Evolutionary conservation across 2,329 filamentous ascomycete species (phyloP), one percentile per base, ranked within the genome.

Genomic region (Microdochium trichocladiopsis): DNA sequence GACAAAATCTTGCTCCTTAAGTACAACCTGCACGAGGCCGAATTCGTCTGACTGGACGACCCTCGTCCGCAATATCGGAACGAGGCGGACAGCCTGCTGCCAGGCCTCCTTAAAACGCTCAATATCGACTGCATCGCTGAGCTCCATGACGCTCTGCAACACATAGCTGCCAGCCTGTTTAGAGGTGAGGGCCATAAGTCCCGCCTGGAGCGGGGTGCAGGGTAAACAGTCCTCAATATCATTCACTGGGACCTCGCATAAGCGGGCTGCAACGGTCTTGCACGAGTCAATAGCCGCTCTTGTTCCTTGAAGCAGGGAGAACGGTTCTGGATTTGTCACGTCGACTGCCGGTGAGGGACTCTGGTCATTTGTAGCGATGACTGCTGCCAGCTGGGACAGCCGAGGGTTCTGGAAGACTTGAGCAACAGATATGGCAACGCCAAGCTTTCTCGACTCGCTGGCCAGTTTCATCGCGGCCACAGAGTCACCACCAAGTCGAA

Each of bases 401-500:
- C 43, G 43, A 4, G 43, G 43, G 8, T 22, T 23, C 21, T 25
- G 21, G 43, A 47, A 47, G 5, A 47, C 23, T 11, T 23, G 43
- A 5, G 43, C 21, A 11, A 47, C 43, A 51, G 51, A 11, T 47
- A 28, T 5, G 52, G 54, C 33, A 43, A 55, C 6, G 33, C 50
- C 23, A 51, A 51, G 21, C 37, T 51, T 18, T 50, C 54, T 31
- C 50, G 50, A 25, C 54, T 52, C 45, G 52, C 43, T 48, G 11
- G 21, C 52, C 53, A 56, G 70, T 50, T 68, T 72, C 71, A 78
- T 79, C 1, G 74, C 73, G 2, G 65, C 52, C 3, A 77, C 66
- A 0, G 74, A 77, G 55, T 77, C 73, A 24, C 75, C 75, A 11
- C 75, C 75, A 0, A 76, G 61, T 1, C 66, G 66, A 62, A 77